Evolutionary conservation across 169 alveolate species (phyloP), one percentile per base, ranked within the genome.

Genomic region (Sarcocystis neurona): DNA sequence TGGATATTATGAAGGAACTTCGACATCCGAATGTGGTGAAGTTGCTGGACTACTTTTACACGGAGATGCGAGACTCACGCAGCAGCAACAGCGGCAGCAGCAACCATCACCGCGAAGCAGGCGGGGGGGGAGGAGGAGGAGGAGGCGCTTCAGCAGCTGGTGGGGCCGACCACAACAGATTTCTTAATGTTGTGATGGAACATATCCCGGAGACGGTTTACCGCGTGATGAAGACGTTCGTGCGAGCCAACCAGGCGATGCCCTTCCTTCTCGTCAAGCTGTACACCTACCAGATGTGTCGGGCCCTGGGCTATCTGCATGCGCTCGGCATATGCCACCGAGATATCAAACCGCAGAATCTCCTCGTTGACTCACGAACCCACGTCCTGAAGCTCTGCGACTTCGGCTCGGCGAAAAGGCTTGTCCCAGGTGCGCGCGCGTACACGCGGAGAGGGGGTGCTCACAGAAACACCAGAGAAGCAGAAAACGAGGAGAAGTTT

Each of bases 291-390:
- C 98, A 98, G 91, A 86, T 98, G 84, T 95, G 98, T 90, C 92
- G 99, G 90, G 98, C 99, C 20, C 93, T 98, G 70, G 99, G 98
- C 48, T 99, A 98, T 91, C 95, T 99, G 43, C 99, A 98, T 84
- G 93, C 98, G 6, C 92, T 96, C 70, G 98, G 98, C 37, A 84
- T 99, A 60, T 97, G 99, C 91, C 99, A 99, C 93, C 95, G 99
- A 86, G 99, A 99, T 91, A 97, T 99, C 86, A 99, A 99, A 89
- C 99, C 99, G n/a, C 99, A 98, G 92, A 99, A 99, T 93, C 93
- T 99, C 50, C 96, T 98, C 44, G 99, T 98, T 23, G 98, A 98
- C 89, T 96, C 99, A 6, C 80, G 94, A 53, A 97, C 97, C 39
- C 98, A 98, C 87, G 96, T 94, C 30, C 93, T 98, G 48, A 97